Evolutionary conservation across 495 filamentous ascomycete species (phyloP).

Genomic region (Neurospora sp.): DNA sequence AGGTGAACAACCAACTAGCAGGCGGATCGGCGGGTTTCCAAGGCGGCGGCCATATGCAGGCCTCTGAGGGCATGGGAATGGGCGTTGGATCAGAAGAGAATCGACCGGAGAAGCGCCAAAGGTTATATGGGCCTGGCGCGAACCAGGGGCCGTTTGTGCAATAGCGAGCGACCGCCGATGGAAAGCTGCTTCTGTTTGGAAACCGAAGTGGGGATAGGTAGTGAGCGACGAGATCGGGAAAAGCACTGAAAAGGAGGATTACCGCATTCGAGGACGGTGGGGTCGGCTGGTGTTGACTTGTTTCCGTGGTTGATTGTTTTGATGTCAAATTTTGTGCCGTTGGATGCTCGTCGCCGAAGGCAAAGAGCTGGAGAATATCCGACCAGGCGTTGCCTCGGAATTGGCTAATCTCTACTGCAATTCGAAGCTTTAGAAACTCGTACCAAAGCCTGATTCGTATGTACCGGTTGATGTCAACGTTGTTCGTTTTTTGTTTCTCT

Average conservation of each 20-base stretch:
- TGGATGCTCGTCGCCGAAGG: background rate
- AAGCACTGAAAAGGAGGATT: background rate
- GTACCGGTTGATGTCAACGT: background rate
- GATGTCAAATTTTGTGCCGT: background rate
- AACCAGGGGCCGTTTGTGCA: constrained; percentile 12
- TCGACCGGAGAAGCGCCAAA: constrained; percentile 26
- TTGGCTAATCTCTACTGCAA: background rate
- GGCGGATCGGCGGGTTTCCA: constrained; percentile 16
- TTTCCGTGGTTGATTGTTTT: background rate
- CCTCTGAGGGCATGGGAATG: constrained; percentile 14
- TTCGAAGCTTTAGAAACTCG: background rate
- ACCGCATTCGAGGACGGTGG: background rate
- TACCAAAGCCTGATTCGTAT: background rate
- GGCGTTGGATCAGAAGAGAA: constrained; percentile 9
- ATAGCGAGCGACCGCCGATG: background rate
- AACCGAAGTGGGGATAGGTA: background rate
- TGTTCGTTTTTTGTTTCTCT: background rate
- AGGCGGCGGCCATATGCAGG: constrained; percentile 12
- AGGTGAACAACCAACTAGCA: background rate
- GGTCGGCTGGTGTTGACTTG: background rate
- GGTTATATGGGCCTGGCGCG: constrained; percentile 28
- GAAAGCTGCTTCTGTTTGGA: background rate
- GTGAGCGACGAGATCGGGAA: background rate
- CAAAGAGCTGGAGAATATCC: background rate
- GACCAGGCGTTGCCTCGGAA: background rate